A percentile compares a stretch with the other conserved stretches of the same genome.
Conservation (phyloP, 1,284 basidiomycete genomes). For the Boletus albobrunnescens region DNA sequence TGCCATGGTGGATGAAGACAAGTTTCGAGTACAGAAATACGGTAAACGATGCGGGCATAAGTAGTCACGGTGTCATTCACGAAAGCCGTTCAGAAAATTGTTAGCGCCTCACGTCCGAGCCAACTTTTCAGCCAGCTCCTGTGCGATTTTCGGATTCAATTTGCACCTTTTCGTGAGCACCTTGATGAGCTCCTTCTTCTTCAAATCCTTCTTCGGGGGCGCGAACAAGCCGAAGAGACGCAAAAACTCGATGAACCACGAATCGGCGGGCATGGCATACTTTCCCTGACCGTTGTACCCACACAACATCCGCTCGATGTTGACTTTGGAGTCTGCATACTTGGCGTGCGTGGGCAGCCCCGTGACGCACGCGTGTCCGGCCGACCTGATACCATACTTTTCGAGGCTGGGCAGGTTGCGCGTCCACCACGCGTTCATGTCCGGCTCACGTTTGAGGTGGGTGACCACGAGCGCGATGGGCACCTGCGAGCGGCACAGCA, state of each 20-base stretch:
- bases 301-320: conserved; percentile 18
- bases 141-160: conserved; percentile 19
- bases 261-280: conserved; percentile 29
- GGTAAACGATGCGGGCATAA: no score
- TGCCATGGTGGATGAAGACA: conserved; percentile 42
- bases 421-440: conserved; percentile 34
- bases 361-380: conserved; percentile 38
- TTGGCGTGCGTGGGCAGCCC: conserved; percentile 29
- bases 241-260: conserved; percentile 26
- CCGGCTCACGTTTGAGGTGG: conserved; percentile 33
- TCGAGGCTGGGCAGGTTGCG: conserved; percentile 20
- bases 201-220: conserved; percentile 21
- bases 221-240: conserved; percentile 27
- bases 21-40: neutral
- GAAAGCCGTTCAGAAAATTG: no score
- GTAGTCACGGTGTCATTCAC: no score
- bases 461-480: conserved; percentile 37
- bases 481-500: conserved; percentile 32
- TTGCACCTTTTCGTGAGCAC: conserved; percentile 29
- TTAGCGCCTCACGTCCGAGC: no score
- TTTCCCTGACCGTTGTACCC: conserved; percentile 13
- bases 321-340: conserved; percentile 23
- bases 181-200: conserved; percentile 26
- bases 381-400: conserved; percentile 24
- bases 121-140: conserved; percentile 23